Base-by-base conservation (phyloP, 768 basidiomycete species). In the Mycena indigotica region DNA sequence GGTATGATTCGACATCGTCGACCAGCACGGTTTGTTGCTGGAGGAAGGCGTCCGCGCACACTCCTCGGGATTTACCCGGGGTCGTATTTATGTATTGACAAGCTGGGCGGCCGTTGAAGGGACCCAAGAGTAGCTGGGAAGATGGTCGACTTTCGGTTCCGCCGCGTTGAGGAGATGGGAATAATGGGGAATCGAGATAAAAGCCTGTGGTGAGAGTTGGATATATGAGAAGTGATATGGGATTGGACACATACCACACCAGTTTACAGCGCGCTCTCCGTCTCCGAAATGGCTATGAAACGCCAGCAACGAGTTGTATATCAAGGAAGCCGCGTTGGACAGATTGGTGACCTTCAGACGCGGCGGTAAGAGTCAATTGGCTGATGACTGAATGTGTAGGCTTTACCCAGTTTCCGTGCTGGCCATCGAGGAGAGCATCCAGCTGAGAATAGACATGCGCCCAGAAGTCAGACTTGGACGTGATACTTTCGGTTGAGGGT, bases 31-130 rank as follows among this genome's bases (percentile, higher is more conserved):
- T 83, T 61, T 75, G 67, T 41, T 70, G 72, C 50, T 77, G 77
- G 15, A 86, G 53, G 70, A 84, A 96, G 2, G 88, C 87, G 50
- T 86, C 87, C 5, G 93, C 91, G 70, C 95, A 97, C 12, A 97
- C 95, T 26, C 95, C 93, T n/a, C 82, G 80, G 10, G 77, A 77
- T 12, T 80, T 84, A 0, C 75, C 78, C 16, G 79, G 74, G 4
- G 76, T 67, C 39, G 84, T 77, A 55, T 81, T 75, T 70, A 97
- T 94, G 64, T 81, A 85, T 65, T 92, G 89, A 70, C 95, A 98
- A 0, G 95, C 95, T 1, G 95, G 95, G 64, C 89, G 90, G 52
- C 95, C 95, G 63, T 86, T 88, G 73, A 95, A 97, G 0, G 94
- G 93, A 0, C 88, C 93, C 5, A 95, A 76, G 40, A 93, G 73